phyloP scores from a whole-genome alignment of 192 early-diverging fungal species.

The Entophlyctis luteolus region DNA sequence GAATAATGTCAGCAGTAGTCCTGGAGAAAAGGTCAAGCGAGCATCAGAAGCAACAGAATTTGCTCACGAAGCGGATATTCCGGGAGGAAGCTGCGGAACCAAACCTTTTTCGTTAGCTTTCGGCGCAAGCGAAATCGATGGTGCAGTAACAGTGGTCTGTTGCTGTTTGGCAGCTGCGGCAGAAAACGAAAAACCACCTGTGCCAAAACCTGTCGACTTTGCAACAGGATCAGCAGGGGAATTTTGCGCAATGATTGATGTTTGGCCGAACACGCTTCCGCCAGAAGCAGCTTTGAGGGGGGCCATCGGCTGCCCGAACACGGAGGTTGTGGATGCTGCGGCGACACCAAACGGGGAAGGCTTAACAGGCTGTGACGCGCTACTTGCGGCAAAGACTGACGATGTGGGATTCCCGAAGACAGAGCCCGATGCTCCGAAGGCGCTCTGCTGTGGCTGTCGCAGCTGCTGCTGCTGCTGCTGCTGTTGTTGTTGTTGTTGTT shows the following conservation, averaged over 20 bases:
- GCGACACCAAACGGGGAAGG: not conserved
- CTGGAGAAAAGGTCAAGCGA: not conserved
- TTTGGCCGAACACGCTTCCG: not conserved
- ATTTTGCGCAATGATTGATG: not conserved
- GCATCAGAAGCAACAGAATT: not conserved
- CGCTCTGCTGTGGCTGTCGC: not conserved
- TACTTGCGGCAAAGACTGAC: not conserved
- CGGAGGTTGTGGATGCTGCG: not conserved
- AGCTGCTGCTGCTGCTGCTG: not conserved
- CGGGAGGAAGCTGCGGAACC: no score
- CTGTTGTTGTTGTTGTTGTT: not conserved
- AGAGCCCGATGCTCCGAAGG: not conserved
- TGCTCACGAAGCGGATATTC: no score
- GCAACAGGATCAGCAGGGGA: not conserved
- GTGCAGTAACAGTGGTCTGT: not conserved
- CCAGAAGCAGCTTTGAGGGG: not conserved
- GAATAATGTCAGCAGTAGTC: not conserved
- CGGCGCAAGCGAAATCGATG: not conserved
- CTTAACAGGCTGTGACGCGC: not conserved
- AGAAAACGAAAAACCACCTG: not conserved
- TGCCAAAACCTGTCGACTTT: not conserved
- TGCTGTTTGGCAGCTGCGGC: not conserved
- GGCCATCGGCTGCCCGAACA: not conserved
- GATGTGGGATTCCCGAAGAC: not conserved
- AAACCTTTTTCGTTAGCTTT: no score